These are phyloP conservation scores for Gossypium sturtianum DNA, from an alignment of 345 rosid genomes.

Conservation along the genomic window DNA sequence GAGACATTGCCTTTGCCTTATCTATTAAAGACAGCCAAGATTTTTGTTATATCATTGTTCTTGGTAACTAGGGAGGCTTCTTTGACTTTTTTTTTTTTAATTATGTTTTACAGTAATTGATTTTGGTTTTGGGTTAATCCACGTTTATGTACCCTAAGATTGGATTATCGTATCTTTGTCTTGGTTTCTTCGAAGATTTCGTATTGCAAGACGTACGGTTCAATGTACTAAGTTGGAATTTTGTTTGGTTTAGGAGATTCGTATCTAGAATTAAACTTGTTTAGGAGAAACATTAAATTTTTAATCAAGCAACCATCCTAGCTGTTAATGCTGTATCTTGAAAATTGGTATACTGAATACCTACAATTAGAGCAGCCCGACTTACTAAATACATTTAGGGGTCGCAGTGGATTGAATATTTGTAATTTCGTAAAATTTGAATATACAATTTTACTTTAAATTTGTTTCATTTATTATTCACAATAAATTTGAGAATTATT, in stretches of 20 bases:
- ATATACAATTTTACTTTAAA: no score
- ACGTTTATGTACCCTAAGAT: neutral
- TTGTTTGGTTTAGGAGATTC: neutral
- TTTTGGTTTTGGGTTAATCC: neutral
- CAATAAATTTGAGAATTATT: no score
- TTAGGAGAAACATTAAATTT: neutral
- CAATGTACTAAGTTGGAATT: conserved; percentile 8
- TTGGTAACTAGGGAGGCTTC: neutral
- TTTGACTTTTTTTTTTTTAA: neutral
- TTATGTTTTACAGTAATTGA: neutral
- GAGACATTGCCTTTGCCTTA: conserved; percentile 33
- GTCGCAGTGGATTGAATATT: no score
- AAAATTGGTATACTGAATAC: neutral
- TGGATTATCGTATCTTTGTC: conserved; percentile 23
- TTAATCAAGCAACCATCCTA: neutral
- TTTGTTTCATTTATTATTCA: no score
- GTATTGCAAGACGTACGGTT: neutral
- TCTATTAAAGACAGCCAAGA: conserved; percentile 25
- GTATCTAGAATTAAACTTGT: neutral
- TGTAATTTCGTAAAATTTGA: no score
- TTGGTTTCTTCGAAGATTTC: conserved; percentile 25
- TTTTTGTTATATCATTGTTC: conserved; percentile 2
- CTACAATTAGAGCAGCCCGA: no score
- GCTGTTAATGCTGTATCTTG: neutral
- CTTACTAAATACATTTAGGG: no score